Evolutionary conservation across 345 rosid species (phyloP), one percentile per base, ranked within the genome.

Genomic region (Anacardium occidentale): DNA sequence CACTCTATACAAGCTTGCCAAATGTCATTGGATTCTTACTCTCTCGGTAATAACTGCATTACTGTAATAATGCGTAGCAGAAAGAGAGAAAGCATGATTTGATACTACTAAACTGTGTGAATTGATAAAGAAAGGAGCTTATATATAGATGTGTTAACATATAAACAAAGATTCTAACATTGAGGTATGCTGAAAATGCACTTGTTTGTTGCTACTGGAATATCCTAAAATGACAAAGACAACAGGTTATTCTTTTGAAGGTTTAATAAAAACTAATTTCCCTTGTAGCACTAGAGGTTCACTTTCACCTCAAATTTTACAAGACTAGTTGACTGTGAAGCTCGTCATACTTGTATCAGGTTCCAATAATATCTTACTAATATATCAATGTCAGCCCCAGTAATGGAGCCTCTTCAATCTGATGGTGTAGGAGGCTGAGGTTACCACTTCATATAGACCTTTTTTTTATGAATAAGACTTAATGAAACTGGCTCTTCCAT

Each of bases 321-420:
- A 37, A 37, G 42, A 37, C 42, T 37, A 7, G 7, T 37, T 37
- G 42, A 37, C 9, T 0, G 42, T 37, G 42, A n/a, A 21, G 15
- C 11, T 20, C 50, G 13, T 13, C 15, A 3, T 70, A 45, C 25
- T 34, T 8, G 45, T 70, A n/a, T 70, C 57, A 47, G 56, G 42
- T 42, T 10, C 4, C 51, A 69, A 40, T 21, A 12, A 45, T 57
- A 65, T 65, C 40, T 45, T 9, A 2, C 69, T 22, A 53, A 22
- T 21, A 44, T 15, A 48, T 37, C 26, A 13, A 15, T 57, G 54
- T 57, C 21, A 42, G 42, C 18, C 54, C 54, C 63, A 69, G 0
- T 25, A 24, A 56, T 42, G 44, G 25, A 42, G 53, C 64, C 22
- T 55, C 53, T 55, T 69, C 72, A 25, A 22, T 55, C 51, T 42